phyloP scores from a whole-genome alignment of 495 filamentous ascomycete species.

The Haplographium delicatum region DNA sequence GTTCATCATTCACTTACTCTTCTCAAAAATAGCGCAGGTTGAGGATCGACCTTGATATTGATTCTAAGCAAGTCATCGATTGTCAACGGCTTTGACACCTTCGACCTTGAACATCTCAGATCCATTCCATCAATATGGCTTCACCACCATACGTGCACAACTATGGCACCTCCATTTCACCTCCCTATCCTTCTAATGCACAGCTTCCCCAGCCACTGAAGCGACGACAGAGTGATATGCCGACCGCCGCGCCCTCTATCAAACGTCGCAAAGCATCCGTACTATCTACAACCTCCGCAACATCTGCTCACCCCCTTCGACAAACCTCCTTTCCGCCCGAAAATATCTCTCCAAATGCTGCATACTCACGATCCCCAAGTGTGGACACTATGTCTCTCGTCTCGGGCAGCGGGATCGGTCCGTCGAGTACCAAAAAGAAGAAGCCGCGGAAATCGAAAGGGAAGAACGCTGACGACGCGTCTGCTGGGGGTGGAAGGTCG shows the following conservation, averaged over 20 bases:
- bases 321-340: slow-evolving; percentile 82
- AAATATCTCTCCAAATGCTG: slow-evolving; percentile 33
- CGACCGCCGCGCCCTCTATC: slow-evolving; percentile 34
- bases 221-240: slow-evolving; percentile 50
- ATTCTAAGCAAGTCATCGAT: no score
- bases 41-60: no score
- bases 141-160: slow-evolving; percentile 45
- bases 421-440: slow-evolving; percentile 47
- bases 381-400: slow-evolving; percentile 61
- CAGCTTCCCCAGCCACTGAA: slow-evolving; percentile 53
- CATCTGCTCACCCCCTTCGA: slow-evolving; percentile 69
- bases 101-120: no score
- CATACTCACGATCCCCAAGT: slow-evolving; percentile 57
- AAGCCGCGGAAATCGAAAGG: slow-evolving; percentile 64
- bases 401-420: slow-evolving; percentile 50
- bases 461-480: slow-evolving; percentile 46
- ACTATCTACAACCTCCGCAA: slow-evolving; percentile 40
- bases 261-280: slow-evolving; percentile 65
- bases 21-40: no score
- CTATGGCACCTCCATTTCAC: slow-evolving; percentile 43
- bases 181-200: slow-evolving; percentile 42
- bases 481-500: slow-evolving; percentile 44
- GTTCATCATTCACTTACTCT: no score
- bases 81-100: no score
- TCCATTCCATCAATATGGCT: slow-evolving; percentile 43